Evolutionary conservation across 192 early-diverging fungal species (phyloP), one percentile per base, ranked within the genome.

Genomic region (Phycomyces nitens): DNA sequence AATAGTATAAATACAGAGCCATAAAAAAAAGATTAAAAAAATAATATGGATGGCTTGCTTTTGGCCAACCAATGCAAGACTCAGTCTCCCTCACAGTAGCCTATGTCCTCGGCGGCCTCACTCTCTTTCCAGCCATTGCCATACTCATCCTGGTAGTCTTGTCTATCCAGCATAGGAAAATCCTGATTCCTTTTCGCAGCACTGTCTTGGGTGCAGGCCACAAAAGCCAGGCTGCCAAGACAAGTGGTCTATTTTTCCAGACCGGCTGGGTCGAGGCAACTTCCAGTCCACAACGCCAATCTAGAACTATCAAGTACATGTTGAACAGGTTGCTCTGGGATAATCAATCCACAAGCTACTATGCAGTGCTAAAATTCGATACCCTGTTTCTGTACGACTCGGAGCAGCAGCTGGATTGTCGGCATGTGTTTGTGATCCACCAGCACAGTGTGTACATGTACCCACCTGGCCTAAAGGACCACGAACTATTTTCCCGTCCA

Each of bases 381-480:
- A 89, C 87, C 14, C 77, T 96, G 55, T 89, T 90, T 51, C 73
- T 96, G 62, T 96, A 94, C 65, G 87, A 91, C 39, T 78, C 82
- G 29, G 94, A 93, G 55, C 62, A 55, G 43, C 42, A 44, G 58
- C 56, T 21, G n/a, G 68, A 60, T 65, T 82, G 68, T 79, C 84
- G 54, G 65, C 78, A 42, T 80, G 82, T 66, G 88, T 34, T 87
- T 63, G 87, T 75, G 2, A 85, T 92, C 0, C 71, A 91, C 57
- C 85, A 86, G 40, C 85, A 88, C 57, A 81, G 87, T 34, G 86
- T 87, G 22, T 77, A 90, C 51, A 87, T 92, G 29, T 76, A 92
- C 66, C 93, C 92, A 58, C 84, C 89, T 24, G 77, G 82, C 49
- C 88, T 91, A 34, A 70, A 81, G 3, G 81, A 88, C 69, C 42